Base-by-base conservation (phyloP, 441 rosid genomes). In the Eutrema salsugineum region DNA sequence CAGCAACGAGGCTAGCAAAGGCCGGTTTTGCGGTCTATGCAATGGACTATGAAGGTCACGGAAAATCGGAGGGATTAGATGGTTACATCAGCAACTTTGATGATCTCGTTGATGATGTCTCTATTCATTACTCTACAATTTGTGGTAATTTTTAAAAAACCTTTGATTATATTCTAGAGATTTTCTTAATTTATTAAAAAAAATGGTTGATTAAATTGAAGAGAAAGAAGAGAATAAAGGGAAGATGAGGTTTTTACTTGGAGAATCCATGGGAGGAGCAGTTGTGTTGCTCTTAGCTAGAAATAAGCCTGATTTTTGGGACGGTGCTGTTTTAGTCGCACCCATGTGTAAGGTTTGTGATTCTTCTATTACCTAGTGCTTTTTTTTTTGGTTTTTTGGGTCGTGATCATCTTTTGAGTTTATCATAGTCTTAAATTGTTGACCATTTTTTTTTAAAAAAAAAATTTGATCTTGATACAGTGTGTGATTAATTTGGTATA, bases 201-300 rank as follows among this genome's bases (percentile, higher is more conserved):
- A 49, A 68, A 20, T 49, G 33, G 32, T 49, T 5, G 8, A 22
- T 14, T 40, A 9, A 30, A 17, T 60, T 66, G 47, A 71, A 94
- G 97, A 88, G 73, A 84, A 53, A 44, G 67, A 74, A 40, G 91
- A 82, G 61, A 90, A 92, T 33, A 83, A 60, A 65, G 83, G 75
- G 63, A 94, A 86, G 79, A 82, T 77, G 97, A 92, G 92, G 63
- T 92, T 78, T 47, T 39, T 95, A 86, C 51, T 93, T 27, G 98
- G 96, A 54, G 99, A 92, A 75, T 95, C 99, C 15, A 80, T 95
- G 99, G 99, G 99, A 77, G 99, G 98, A 79, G 96, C 98, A 5
- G 80, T 92, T 65, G 79, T 68, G 51, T 78, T 95, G 36, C 79
- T 87, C 50, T 35, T 95, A 6, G 94, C 90, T 64, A 84, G 87